phyloP scores from a whole-genome alignment of 306 rosid genomes.

The Amphicarpaea edgeworthii region DNA sequence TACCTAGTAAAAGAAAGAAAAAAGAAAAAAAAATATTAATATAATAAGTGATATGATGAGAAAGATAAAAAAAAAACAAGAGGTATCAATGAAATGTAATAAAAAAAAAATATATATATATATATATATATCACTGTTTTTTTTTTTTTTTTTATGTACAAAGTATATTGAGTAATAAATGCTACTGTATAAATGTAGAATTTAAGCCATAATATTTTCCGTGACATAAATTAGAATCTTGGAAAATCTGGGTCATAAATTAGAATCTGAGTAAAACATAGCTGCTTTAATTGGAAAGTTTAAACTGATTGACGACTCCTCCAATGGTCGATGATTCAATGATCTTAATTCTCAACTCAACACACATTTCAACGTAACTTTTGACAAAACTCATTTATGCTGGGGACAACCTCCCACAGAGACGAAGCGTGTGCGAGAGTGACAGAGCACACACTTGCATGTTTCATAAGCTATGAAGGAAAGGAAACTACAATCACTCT shows the following conservation, averaged over 20 bases:
- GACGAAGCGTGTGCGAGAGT: conserved; percentile 4
- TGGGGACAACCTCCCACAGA: conserved; percentile 17
- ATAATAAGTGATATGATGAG: too few relatives aligned
- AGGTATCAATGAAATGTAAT: too few relatives aligned
- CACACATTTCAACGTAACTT: conserved; percentile 30
- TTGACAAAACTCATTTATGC: conserved; percentile 17
- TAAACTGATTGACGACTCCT: conserved; percentile 34
- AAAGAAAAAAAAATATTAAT: too few relatives aligned
- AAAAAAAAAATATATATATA: too few relatives aligned
- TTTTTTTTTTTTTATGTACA: too few relatives aligned
- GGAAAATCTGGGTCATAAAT: not conserved
- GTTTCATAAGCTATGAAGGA: conserved; percentile 31
- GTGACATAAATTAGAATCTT: not conserved
- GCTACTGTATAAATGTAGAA: not conserved
- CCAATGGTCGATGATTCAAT: conserved; percentile 3
- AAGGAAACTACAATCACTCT: conserved; percentile 12
- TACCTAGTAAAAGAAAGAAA: too few relatives aligned
- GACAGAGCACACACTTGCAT: conserved; percentile 23
- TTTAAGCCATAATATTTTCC: conserved; percentile 10
- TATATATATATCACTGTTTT: too few relatives aligned
- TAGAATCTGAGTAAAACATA: conserved; percentile 13
- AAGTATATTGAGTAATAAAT: too few relatives aligned
- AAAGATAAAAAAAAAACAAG: too few relatives aligned
- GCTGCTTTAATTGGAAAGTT: conserved; percentile 23
- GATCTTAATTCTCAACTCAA: too few relatives aligned